Conservation (phyloP, 164 flowering plant genomes). For the Echeveria elegans region DNA sequence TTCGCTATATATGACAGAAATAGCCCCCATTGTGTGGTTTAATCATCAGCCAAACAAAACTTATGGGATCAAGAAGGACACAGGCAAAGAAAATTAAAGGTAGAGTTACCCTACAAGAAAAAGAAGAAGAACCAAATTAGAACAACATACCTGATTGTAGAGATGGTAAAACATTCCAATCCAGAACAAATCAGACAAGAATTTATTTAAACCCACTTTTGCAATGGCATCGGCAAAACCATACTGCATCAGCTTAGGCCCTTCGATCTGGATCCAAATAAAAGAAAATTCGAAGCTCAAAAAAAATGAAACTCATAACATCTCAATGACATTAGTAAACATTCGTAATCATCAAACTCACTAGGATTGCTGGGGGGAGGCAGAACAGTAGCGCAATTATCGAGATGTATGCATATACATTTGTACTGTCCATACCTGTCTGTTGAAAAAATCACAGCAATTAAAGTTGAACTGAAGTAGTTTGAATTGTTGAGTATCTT, state of each 20-base stretch:
- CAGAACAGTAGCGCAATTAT: constrained; percentile 50
- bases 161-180: constrained; percentile 63
- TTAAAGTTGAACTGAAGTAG: not conserved
- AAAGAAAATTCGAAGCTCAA: not conserved
- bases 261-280: constrained; percentile 39
- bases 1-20: not conserved
- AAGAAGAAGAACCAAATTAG: not conserved
- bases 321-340: not conserved
- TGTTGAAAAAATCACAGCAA: constrained; percentile 14
- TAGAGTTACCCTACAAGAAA: not conserved
- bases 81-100: not conserved
- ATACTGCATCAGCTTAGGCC: constrained; percentile 48
- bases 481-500: not conserved
- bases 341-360: constrained; percentile 17
- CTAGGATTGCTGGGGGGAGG: constrained; percentile 54
- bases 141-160: constrained; percentile 43
- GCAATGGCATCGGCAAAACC: constrained; percentile 57
- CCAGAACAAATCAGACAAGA: constrained; percentile 55
- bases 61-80: not conserved
- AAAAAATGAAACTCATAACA: not conserved
- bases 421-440: constrained; percentile 69
- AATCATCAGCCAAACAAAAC: not conserved
- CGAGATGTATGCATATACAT: constrained; percentile 55
- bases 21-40: not conserved
- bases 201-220: constrained; percentile 44